These are phyloP conservation scores for Prunus yedoensis DNA, from an alignment of 331 rosid species.

Conservation along the genomic window DNA sequence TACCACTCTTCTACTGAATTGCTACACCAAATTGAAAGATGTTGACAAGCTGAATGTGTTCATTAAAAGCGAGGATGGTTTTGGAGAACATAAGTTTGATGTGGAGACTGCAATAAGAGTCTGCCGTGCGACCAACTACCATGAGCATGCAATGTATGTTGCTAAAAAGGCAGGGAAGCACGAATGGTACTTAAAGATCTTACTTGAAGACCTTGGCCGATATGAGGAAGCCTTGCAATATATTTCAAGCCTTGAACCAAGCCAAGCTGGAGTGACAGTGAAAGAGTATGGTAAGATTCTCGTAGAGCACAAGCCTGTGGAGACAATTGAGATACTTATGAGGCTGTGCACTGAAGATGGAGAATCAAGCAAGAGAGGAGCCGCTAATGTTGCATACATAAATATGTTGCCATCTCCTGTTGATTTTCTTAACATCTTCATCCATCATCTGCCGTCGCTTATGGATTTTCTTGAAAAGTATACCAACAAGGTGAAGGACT, in stretches of 20 bases:
- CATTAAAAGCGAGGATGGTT: slow-evolving; percentile 77
- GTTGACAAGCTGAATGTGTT: slow-evolving; percentile 83
- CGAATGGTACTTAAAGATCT: slow-evolving; percentile 91
- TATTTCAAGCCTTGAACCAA: slow-evolving; percentile 84
- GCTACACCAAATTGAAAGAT: slow-evolving; percentile 96
- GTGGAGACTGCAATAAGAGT: slow-evolving; percentile 97
- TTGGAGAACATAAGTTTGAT: slow-evolving; percentile 88
- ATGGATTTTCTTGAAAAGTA: slow-evolving; percentile 94
- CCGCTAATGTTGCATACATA: slow-evolving; percentile 48
- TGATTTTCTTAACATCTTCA: slow-evolving; percentile 93
- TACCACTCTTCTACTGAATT: slow-evolving; percentile 86
- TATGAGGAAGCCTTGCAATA: slow-evolving; percentile 93
- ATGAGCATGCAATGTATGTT: slow-evolving; percentile 99
- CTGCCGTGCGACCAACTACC: slow-evolving; percentile 97
- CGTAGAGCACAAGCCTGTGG: slow-evolving; percentile 79
- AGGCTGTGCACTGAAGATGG: slow-evolving; percentile 90
- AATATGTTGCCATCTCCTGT: slow-evolving; percentile 96
- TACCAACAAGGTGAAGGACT: slow-evolving; percentile 77
- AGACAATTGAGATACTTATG: slow-evolving; percentile 84
- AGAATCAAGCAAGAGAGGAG: slow-evolving; percentile 48
- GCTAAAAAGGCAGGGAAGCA: slow-evolving; percentile 95
- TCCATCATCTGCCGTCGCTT: slow-evolving; percentile 81
- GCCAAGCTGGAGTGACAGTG: slow-evolving; percentile 87
- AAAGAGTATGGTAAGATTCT: slow-evolving; percentile 97
- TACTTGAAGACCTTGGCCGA: slow-evolving; percentile 97